Percentiles rank a stretch among this genome's conserved stretches.
Evolutionary conservation across 2,329 filamentous ascomycete species (phyloP).

Genomic region (Beauveria scarabaeidicola): DNA sequence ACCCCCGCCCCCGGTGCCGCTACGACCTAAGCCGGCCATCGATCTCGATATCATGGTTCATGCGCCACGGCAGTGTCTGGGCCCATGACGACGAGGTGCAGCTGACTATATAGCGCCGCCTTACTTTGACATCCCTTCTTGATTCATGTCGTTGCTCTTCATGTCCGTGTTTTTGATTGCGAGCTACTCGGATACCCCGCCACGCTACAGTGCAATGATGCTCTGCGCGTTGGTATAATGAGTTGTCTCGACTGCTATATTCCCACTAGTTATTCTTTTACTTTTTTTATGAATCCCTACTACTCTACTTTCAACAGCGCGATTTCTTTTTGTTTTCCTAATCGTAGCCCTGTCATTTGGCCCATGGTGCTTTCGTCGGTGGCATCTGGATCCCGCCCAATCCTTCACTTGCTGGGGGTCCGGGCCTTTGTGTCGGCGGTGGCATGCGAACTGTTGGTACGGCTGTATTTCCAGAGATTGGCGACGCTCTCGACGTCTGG

Average conservation of each 20-base stretch:
- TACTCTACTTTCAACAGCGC: neutral
- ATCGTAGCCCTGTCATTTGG: constrained; percentile 20
- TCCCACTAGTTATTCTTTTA: neutral
- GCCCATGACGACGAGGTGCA: neutral
- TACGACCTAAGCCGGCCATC: constrained; percentile 11
- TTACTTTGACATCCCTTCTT: constrained; percentile 3
- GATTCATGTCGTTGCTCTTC: neutral
- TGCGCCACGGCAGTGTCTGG: neutral
- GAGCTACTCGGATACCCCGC: constrained; percentile 13
- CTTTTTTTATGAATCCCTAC: neutral
- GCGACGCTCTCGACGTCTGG: constrained; percentile 29
- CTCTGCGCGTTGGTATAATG: constrained; percentile 6
- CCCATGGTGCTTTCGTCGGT: constrained; percentile 39
- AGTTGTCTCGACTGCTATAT: constrained; percentile 6
- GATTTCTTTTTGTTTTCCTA: neutral
- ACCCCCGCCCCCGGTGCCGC: constrained; percentile 18
- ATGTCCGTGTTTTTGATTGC: neutral
- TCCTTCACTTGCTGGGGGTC: neutral
- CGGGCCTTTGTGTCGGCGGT: neutral
- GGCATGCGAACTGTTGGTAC: neutral
- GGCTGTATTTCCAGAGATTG: constrained; percentile 16
- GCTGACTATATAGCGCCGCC: constrained; percentile 2
- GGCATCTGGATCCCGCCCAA: neutral
- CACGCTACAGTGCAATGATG: neutral
- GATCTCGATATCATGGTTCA: neutral